Evolutionary conservation across 2,329 filamentous ascomycete genomes (phyloP), one percentile per base, ranked within the genome.

Genomic region (Ambrosiella xylebori): DNA sequence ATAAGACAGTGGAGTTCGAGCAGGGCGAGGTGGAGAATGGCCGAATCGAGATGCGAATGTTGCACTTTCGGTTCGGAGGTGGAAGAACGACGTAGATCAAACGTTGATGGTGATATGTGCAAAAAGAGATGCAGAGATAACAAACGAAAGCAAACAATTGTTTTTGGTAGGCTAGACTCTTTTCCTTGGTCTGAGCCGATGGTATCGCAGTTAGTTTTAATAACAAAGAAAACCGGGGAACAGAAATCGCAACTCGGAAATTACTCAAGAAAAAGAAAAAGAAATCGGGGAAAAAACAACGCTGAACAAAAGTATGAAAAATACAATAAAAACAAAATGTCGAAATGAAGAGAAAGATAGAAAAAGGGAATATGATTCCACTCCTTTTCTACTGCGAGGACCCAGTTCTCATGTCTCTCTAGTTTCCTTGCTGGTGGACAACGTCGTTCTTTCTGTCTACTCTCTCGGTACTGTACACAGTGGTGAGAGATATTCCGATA

Each of bases 321-420:
- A 60, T 11, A 51, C 11, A 57, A 54, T 19, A 41, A 15, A 55
- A 40, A 50, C 35, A 41, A 55, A 49, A 54, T 27, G 37, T 39
- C 15, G 36, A 58, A 58, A 54, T 39, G 27, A 12, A 57, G 7
- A 36, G 19, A 54, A 57, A 49, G 17, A 54, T 41, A 47, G 41
- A 12, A 59, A 47, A 51, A 60, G 58, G 38, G 37, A 60, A 51
- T 12, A 50, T 60, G 39, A 60, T 57, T 60, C 50, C 40, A 54
- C 58, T 60, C 55, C 51, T 57, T 60, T 57, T 57, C 58, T 60
- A 57, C 57, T 57, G 50, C 36, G 58, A 57, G 50, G 40, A 57
- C 19, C 19, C 55, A 57, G 58, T 57, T 60, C 55, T 54, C 58
- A 60, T 60, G 49, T 60, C 58, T 59, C 54, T 60, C 58, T 54